Conservation (phyloP, 352 stramenopile species). For the Phytophthora agathidicida region DNA sequence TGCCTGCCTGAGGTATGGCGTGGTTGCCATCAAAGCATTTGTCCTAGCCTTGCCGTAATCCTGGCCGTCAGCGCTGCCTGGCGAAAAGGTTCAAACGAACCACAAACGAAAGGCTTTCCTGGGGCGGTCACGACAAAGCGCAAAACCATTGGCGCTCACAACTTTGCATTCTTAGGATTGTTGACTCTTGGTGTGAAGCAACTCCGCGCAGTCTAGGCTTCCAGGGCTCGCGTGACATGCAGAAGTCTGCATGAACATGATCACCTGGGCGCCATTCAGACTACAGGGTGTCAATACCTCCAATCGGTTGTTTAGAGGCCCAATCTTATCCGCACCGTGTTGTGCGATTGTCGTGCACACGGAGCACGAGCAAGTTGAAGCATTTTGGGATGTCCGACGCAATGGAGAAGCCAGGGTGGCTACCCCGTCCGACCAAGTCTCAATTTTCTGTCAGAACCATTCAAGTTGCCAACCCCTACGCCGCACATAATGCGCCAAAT, state of each 20-base stretch:
- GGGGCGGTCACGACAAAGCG: too few relatives aligned
- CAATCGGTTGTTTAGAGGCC: slow-evolving; percentile 3
- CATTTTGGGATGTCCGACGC: background rate
- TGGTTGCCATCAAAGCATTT: slow-evolving; percentile 17
- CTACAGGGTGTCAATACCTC: background rate
- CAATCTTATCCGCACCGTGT: slow-evolving; percentile 12
- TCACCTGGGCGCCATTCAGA: background rate
- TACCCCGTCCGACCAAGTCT: slow-evolving; percentile 6
- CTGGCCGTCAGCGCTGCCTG: slow-evolving; percentile 1
- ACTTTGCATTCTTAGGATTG: too few relatives aligned
- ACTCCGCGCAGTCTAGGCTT: too few relatives aligned
- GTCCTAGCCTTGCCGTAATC: slow-evolving; percentile 16
- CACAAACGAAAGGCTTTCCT: background rate
- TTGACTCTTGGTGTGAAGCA: too few relatives aligned
- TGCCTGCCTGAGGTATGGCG: slow-evolving; percentile 2
- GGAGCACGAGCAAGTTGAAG: slow-evolving; percentile 11
- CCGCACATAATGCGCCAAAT: too few relatives aligned
- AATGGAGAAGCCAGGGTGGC: slow-evolving; percentile 9
- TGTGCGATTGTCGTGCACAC: background rate
- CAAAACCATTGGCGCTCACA: too few relatives aligned
- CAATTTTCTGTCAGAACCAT: too few relatives aligned
- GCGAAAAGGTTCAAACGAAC: slow-evolving; percentile 15
- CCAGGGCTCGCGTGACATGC: too few relatives aligned
- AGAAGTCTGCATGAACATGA: background rate
- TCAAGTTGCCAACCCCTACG: too few relatives aligned